Evolutionary conservation across 352 stramenopile species (phyloP).

Genomic region (Pythium scleroteichum): DNA sequence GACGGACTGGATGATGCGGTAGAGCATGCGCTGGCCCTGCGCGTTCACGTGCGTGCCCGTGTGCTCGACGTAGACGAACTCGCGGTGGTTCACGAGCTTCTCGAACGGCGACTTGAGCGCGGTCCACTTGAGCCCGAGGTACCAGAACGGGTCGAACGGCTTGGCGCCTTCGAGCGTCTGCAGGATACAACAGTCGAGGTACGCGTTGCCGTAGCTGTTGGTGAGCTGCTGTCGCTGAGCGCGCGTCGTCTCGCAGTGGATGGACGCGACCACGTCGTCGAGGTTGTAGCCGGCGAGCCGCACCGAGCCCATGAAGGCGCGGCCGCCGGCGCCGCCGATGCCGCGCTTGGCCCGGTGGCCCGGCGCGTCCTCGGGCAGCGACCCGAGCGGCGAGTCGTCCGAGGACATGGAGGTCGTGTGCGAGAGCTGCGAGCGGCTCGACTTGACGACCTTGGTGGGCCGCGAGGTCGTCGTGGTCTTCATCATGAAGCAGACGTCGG

Average conservation of each 20-base stretch:
- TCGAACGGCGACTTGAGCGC: conserved; percentile 65
- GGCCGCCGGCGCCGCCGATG: conserved; percentile 13
- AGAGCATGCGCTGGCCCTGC: conserved; percentile 55
- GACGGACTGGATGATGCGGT: conserved; percentile 64
- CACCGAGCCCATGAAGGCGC: conserved; percentile 59
- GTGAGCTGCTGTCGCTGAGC: conserved; percentile 44
- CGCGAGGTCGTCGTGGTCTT: conserved; percentile 43
- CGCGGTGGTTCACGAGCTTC: conserved; percentile 55
- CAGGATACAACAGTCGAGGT: conserved; percentile 64
- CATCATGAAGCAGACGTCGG: conserved; percentile 55
- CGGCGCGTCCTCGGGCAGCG: neutral
- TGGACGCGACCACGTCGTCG: conserved; percentile 62
- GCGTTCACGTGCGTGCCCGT: conserved; percentile 57
- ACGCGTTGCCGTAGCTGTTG: conserved; percentile 50
- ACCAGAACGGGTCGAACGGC: conserved; percentile 72
- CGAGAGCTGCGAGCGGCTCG: conserved; percentile 2
- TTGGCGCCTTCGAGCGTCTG: conserved; percentile 65
- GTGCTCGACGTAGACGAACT: conserved; percentile 75
- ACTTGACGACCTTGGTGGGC: conserved; percentile 9
- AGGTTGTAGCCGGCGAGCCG: conserved; percentile 45
- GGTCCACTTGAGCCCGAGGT: conserved; percentile 73
- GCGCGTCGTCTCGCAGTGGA: conserved; percentile 61
- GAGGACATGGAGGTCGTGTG: conserved; percentile 6
- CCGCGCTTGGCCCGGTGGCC: conserved; percentile 1
- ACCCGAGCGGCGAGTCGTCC: conserved; percentile 12